phyloP scores from a whole-genome alignment of 2,329 filamentous ascomycete genomes.

The Fusarium pseudoanthophilum region DNA sequence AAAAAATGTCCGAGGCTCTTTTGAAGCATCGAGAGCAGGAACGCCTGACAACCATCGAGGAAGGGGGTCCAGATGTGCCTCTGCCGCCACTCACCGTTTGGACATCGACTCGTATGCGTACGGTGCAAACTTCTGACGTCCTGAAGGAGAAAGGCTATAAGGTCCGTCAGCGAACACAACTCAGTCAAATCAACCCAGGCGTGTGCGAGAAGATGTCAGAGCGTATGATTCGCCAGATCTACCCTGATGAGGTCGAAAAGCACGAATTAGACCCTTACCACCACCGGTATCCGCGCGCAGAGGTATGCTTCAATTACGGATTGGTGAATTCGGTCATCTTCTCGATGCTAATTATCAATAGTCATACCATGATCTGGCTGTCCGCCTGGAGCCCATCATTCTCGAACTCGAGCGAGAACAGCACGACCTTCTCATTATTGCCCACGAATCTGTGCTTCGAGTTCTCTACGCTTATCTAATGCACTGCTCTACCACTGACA shows the following conservation, averaged over 20 bases:
- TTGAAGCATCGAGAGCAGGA: slow-evolving; percentile 87
- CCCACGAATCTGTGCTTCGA: slow-evolving; percentile 95
- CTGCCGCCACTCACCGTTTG: slow-evolving; percentile 88
- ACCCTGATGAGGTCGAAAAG: slow-evolving; percentile 90
- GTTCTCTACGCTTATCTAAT: slow-evolving; percentile 98
- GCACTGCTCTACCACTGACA: slow-evolving; percentile 96
- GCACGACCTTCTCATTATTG: slow-evolving; percentile 97
- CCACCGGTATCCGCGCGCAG: slow-evolving; percentile 92
- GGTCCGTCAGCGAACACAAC: slow-evolving; percentile 90
- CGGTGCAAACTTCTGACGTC: slow-evolving; percentile 87
- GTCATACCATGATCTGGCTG: slow-evolving; percentile 99
- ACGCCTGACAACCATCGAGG: slow-evolving; percentile 73
- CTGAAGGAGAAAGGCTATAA: slow-evolving; percentile 84
- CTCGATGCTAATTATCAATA: slow-evolving; percentile 50
- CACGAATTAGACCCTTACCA: slow-evolving; percentile 97
- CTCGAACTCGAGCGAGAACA: slow-evolving; percentile 96
- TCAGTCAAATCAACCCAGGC: slow-evolving; percentile 97
- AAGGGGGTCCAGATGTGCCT: slow-evolving; percentile 73
- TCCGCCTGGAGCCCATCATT: slow-evolving; percentile 96
- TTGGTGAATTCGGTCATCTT: neutral
- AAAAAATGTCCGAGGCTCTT: slow-evolving; percentile 86
- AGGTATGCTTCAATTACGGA: slow-evolving; percentile 64
- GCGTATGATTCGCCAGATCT: slow-evolving; percentile 79
- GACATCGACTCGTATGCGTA: slow-evolving; percentile 92
- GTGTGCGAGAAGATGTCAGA: slow-evolving; percentile 96